Base-by-base conservation (phyloP, 768 basidiomycete species). In the Leccinum barrowsii region DNA sequence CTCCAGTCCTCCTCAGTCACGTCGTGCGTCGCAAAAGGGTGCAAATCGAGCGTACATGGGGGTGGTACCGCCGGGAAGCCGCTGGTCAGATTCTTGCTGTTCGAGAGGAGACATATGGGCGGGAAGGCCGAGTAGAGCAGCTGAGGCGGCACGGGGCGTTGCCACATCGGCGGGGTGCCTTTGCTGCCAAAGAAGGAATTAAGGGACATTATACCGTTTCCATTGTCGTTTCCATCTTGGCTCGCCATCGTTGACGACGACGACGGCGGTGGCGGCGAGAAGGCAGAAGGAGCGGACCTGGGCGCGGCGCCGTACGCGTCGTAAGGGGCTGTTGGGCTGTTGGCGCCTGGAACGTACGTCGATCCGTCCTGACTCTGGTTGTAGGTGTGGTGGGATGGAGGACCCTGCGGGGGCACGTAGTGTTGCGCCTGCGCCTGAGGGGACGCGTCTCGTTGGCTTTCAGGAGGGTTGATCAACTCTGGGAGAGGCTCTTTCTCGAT, bases 11-110 rank as follows among this genome's bases (percentile, higher is more conserved):
- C 24, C 24, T 26, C 24, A 5, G 24, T 0, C 24, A 26, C 24
- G 24, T 26, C 24, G 24, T 26, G 24, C 24, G 24, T 26, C 0
- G 26, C 26, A 26, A 26, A 26, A 26, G 26, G 26, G 26, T 26
- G 26, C 0, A 26, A 1, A 26, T 26, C 7, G 26, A 26, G 26
- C 28, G 59, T 56, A 5, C 76, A 73, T 3, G 78, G 77, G 1
- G 83, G 83, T 0, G 77, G 73, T 5, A 76, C 37, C 12, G 64
- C 59, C 0, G 78, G 78, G 65, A 84, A 84, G 1, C 83, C 82
- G 10, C 70, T 67, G 40, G 67, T 66, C 47, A 85, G 53, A 1
- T 59, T 54, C 4, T 63, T 49, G 42, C 40, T n/a, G 21, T 73
- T 72, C 17, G 71, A 72, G 21, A 70, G 57, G 35, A 72, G 50